Evolutionary conservation across 208 protist species (phyloP).

Genomic region (Jaenimonas drosophilae): DNA sequence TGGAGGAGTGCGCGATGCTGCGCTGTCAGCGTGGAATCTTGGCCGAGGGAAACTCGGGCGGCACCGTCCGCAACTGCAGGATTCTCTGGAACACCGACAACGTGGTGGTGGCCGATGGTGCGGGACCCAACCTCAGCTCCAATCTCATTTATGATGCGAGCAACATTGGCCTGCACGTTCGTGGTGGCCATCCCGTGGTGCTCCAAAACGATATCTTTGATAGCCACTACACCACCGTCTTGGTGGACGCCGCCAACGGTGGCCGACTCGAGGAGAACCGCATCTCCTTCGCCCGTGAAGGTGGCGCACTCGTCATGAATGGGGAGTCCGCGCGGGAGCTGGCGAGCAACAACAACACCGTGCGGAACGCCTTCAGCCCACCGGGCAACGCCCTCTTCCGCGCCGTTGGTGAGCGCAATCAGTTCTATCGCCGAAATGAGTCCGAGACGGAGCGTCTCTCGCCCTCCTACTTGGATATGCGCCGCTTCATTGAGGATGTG

Average conservation of each 20-base stretch:
- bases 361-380: constrained; percentile 18
- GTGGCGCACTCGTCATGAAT: constrained; percentile 16
- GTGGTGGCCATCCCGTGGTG: constrained; percentile 7
- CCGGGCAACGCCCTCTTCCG: constrained; percentile 10
- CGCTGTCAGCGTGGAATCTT: constrained; percentile 12
- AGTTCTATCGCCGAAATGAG: constrained; percentile 12
- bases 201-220: constrained; percentile 23
- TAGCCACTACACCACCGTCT: constrained; percentile 15
- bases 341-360: constrained; percentile 8
- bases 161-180: constrained; percentile 13
- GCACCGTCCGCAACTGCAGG: constrained; percentile 11
- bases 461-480: constrained; percentile 7
- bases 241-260: constrained; percentile 9
- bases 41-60: constrained; percentile 9
- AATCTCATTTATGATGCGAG: constrained; percentile 26
- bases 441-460: constrained; percentile 10
- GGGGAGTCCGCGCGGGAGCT: constrained; percentile 7
- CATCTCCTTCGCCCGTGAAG: constrained; percentile 24
- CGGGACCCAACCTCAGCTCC: constrained; percentile 4
- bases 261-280: constrained; percentile 19
- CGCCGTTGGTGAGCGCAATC: constrained; percentile 12
- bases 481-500: constrained; percentile 11
- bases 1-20: constrained; percentile 16
- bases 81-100: constrained; percentile 27
- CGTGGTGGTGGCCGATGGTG: constrained; percentile 12